A percentile compares a stretch with the other conserved stretches of the same genome.
phyloP scores from a whole-genome alignment of 108 stramenopile species.

The Chaetoceros tenuissimus region DNA sequence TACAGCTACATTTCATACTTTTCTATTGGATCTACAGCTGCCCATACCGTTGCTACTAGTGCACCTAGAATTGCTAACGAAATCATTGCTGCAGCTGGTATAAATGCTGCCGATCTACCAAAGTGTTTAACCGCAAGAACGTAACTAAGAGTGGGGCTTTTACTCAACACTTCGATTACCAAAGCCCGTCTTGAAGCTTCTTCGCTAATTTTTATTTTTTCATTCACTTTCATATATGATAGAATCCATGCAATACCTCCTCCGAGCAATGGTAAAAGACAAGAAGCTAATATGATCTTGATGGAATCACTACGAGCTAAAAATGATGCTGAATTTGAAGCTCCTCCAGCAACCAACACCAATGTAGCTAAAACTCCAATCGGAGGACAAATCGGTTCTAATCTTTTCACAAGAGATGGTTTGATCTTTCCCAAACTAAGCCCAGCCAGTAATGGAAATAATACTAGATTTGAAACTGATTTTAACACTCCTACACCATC shows the following conservation, averaged over 20 bases:
- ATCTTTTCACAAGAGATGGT: neutral
- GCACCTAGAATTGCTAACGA: slow-evolving; percentile 28
- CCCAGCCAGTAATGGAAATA: slow-evolving; percentile 19
- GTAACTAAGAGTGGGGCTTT: slow-evolving; percentile 28
- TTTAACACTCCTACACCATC: slow-evolving; percentile 10
- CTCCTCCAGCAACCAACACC: slow-evolving; percentile 27
- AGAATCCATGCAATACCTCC: slow-evolving; percentile 4
- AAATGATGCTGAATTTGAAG: slow-evolving; percentile 12
- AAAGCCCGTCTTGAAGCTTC: slow-evolving; percentile 17
- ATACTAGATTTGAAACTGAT: slow-evolving; percentile 17
- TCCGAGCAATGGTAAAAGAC: slow-evolving; percentile 10
- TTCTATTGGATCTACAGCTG: slow-evolving; percentile 5
- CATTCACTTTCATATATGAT: neutral
- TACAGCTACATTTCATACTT: too few relatives aligned
- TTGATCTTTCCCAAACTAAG: neutral
- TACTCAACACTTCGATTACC: slow-evolving; percentile 23
- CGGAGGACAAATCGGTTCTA: slow-evolving; percentile 8
- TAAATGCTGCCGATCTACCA: slow-evolving; percentile 6
- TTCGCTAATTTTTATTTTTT: neutral
- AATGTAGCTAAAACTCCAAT: slow-evolving; percentile 24
- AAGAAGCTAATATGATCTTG: slow-evolving; percentile 3
- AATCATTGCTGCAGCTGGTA: slow-evolving; percentile 30
- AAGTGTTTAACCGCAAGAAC: slow-evolving; percentile 24
- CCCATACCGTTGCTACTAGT: slow-evolving; percentile 22
- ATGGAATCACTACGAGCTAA: neutral